Evolutionary conservation across 371 early-diverging fungal species (phyloP).

Genomic region (Mortierella sp.): DNA sequence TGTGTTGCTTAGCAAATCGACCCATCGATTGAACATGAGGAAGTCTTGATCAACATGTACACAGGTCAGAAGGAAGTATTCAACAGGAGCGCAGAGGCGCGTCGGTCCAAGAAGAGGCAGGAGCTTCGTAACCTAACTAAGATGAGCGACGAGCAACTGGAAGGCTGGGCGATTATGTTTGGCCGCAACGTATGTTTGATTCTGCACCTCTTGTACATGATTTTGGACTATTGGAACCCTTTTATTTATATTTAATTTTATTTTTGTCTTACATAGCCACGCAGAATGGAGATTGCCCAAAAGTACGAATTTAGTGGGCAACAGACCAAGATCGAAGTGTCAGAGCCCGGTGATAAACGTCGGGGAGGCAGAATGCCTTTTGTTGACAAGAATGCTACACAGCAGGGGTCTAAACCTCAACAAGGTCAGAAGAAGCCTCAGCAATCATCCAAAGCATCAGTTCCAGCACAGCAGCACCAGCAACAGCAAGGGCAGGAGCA

Average conservation of each 20-base stretch:
- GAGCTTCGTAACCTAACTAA: conserved; percentile 73
- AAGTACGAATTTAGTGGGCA: conserved; percentile 71
- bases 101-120: conserved; percentile 74
- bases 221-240: conserved; percentile 23
- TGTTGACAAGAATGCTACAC: conserved; percentile 25
- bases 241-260: not conserved
- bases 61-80: conserved; percentile 69
- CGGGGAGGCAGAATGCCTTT: conserved; percentile 43
- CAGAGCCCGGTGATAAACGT: conserved; percentile 57
- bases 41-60: conserved; percentile 65
- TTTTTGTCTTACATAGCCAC: conserved; percentile 62
- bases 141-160: conserved; percentile 93
- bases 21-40: conserved; percentile 70
- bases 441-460: not conserved
- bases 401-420: conserved; percentile 7
- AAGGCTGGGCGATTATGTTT: conserved; percentile 94
- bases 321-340: conserved; percentile 35
- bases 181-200: conserved; percentile 77
- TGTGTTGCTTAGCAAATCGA: conserved; percentile 54
- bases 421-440: conserved; percentile 17
- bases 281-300: conserved; percentile 70
- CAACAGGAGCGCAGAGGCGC: conserved; percentile 63
- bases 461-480: not conserved
- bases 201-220: not conserved
- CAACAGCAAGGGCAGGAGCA: conserved; percentile 9